These are phyloP conservation scores for Crucibulum laeve DNA, from an alignment of 768 basidiomycete genomes.

Conservation along the genomic window DNA sequence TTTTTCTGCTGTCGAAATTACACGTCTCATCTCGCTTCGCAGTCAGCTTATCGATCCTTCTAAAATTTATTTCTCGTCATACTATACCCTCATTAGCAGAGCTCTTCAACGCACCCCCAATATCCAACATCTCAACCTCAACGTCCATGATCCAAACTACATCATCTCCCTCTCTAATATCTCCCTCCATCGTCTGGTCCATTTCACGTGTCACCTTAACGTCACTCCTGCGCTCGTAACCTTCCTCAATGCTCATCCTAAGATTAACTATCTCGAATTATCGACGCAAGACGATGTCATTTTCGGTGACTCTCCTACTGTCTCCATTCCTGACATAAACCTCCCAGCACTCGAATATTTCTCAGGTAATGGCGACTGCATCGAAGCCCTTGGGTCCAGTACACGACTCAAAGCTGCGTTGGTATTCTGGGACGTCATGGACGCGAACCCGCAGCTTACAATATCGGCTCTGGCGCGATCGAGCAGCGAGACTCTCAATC, in stretches of 20 bases:
- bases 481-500: slow-evolving; percentile 25
- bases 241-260: slow-evolving; percentile 30
- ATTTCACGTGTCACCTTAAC: slow-evolving; percentile 31
- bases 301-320: slow-evolving; percentile 1
- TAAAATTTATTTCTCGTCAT: slow-evolving; percentile 19
- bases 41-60: slow-evolving; percentile 5
- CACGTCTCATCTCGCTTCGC: slow-evolving; percentile 1
- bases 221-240: slow-evolving; percentile 22
- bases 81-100: slow-evolving; percentile 23
- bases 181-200: slow-evolving; percentile 22
- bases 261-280: slow-evolving; percentile 29
- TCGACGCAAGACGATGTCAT: slow-evolving; percentile 22
- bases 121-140: slow-evolving; percentile 24
- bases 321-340: slow-evolving; percentile 12
- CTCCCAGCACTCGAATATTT: slow-evolving; percentile 32
- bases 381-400: slow-evolving; percentile 20
- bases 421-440: slow-evolving; percentile 28
- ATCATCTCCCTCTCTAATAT: slow-evolving; percentile 15
- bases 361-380: slow-evolving; percentile 27
- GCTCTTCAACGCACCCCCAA: slow-evolving; percentile 20
- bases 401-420: slow-evolving; percentile 29
- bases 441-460: slow-evolving; percentile 21
- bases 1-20: background rate
- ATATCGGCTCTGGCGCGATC: slow-evolving; percentile 25
- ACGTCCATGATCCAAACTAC: slow-evolving; percentile 25